Base-by-base conservation (phyloP, 805 yeast species). In the Candida namnaoensis region DNA sequence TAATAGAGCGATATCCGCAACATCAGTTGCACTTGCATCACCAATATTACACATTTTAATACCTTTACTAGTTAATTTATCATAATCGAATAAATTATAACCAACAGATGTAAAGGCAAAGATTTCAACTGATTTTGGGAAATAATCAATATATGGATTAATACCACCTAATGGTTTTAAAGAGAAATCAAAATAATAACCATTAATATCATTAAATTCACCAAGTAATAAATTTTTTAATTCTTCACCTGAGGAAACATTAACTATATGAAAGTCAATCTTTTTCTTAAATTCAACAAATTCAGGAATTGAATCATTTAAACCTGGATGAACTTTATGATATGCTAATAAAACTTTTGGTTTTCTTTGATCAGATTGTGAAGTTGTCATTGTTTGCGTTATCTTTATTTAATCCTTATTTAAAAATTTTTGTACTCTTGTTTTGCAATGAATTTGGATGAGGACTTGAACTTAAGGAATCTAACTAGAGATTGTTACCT, bases 1-100 rank as follows among this genome's bases (percentile, higher is more conserved):
- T 52, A 65, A 71, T 37, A 82, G 61, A 4, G 81, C 91, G 43
- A 80, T 62, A 47, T 85, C 95, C 4, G 90, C 84, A 25, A 85
- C 95, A 13, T 83, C 81, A 35, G 69, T 75, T 1, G 85, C 76
- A 0, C 82, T 78, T 33, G 68, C 64, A 10, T 72, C 62, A 44
- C 85, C 74, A 42, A 78, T 79, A 53, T 85, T 81, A 44, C 84
- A 75, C 45, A 85, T 65, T 7, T 62, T 52, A 26, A 85, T 74
- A 11, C 71, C 72, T 33, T 70, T 65, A 32, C 61, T 64, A 28
- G 64, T 58, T 61, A 81, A 57, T 11, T 54, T 66, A 9, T 48
- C 45, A 1, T 68, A 72, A 48, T 77, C 78, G 42, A 72, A 69
- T 35, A 64, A 66, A 44, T 80, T 82, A 48, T 63, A 66, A 0